Base-by-base conservation (phyloP, 202 grass and related monocot species). In the Zizania palustris region DNA sequence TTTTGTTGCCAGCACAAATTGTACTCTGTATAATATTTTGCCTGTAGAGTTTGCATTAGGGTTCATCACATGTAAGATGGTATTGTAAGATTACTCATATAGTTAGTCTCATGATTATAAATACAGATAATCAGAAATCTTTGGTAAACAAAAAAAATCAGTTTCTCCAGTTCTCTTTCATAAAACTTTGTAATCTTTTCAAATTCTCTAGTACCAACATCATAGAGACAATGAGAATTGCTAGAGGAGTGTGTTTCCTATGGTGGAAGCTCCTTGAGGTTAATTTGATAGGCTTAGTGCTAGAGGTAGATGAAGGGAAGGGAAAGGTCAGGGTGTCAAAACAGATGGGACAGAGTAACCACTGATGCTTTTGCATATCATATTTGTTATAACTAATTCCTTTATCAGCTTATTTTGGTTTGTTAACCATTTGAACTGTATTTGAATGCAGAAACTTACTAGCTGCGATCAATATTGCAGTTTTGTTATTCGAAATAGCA, bases 401-500 rank as follows among this genome's bases (percentile, higher is more conserved):
- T 41, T 46, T 68, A 20, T 70, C 48, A 9, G 20, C 33, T 46
- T 45, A 76, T 71, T 71, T 75, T 76, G 44, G n/a, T 69, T 46
- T 16, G 43, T 56, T 77, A 76, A 82, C 58, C 20, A 44, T 69
- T 60, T 72, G 65, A 64, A 69, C 74, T 78, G 5, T 82, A 59
- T 16, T 76, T 63, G 62, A 74, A 75, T 91, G 88, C 82, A 94
- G 91, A 94, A 94, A 90, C 69, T 51, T 88, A 45, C 84, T 94
- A 75, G 88, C 85, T 71, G 88, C 22, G 20, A 86, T 94, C 82
- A 91, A 94, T 86, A 94, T 94, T 80, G 91, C 91, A 55, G 91
- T 94, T 69, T 70, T 84, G 60, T 80, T 94, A 84, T 94, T 94
- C 62, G 91, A 94, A 81, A 86, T 72, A 86, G 91, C 91, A 82